Evolutionary conservation across 192 early-diverging fungal genomes (phyloP).

Genomic region (Gamsiella multidivaricata): DNA sequence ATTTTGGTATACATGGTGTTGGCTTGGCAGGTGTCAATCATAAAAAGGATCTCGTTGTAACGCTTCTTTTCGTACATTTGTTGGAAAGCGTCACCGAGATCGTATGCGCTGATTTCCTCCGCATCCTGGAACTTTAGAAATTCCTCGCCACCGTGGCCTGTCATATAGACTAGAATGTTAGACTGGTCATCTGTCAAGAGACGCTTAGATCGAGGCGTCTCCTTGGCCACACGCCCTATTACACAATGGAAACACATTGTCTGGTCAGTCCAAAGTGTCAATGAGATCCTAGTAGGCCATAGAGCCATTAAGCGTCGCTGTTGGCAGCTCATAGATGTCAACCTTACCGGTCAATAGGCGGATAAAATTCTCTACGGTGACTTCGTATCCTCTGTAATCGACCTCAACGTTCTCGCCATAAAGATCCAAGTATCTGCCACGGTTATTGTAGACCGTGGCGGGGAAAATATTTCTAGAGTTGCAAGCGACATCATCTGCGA

Average conservation of each 20-base stretch:
- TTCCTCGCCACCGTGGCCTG: constrained; percentile 98
- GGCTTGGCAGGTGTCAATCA: constrained; percentile 99
- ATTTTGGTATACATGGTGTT: constrained; percentile 96
- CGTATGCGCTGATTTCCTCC: constrained; percentile 96
- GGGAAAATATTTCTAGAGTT: constrained; percentile 94
- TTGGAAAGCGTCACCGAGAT: constrained; percentile 95
- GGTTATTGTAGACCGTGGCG: constrained; percentile 94
- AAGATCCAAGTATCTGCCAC: constrained; percentile 81
- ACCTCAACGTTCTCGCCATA: constrained; percentile 99
- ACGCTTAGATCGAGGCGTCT: constrained; percentile 94
- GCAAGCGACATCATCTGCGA: constrained; percentile 99
- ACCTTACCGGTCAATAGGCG: constrained; percentile 86
- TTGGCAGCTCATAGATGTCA: background rate
- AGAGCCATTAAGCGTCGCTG: constrained; percentile 6
- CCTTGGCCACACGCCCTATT: constrained; percentile 81
- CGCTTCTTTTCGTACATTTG: constrained; percentile 98
- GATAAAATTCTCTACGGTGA: constrained; percentile 99
- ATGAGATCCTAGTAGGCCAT: too few species aligned
- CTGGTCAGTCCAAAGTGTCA: too few species aligned
- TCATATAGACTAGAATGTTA: constrained; percentile 98
- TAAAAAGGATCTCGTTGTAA: constrained; percentile 98
- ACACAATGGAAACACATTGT: background rate
- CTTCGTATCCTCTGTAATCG: constrained; percentile 99
- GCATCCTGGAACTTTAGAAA: constrained; percentile 99
- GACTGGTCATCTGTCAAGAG: constrained; percentile 95